Percentiles rank a stretch among this genome's conserved stretches.
Conservation (phyloP, 805 yeast species). For the Diddensiella transvaalensis region DNA sequence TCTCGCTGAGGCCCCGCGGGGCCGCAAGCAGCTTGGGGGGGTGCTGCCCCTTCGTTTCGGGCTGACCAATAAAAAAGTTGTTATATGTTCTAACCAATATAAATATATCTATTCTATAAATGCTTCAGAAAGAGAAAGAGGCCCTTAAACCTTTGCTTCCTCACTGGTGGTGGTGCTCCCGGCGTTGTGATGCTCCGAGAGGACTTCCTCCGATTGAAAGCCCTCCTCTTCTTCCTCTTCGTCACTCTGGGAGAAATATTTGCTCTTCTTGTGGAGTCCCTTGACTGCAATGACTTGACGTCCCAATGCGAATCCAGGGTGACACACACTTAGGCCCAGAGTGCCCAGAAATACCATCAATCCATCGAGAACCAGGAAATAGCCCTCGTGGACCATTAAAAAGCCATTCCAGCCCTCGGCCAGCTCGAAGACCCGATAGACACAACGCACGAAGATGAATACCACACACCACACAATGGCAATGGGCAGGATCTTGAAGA, state of each 20-base stretch:
- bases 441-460: slow-evolving; percentile 43
- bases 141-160: background rate
- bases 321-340: slow-evolving; percentile 47
- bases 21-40: no score
- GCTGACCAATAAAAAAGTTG: no score
- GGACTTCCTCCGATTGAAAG: background rate
- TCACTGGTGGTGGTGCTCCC: background rate
- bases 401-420: slow-evolving; percentile 68
- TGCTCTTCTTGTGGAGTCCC: slow-evolving; percentile 15
- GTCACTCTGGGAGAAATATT: background rate
- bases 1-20: no score
- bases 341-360: slow-evolving; percentile 54
- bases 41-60: no score
- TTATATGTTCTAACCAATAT: no score
- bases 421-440: slow-evolving; percentile 72
- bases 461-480: slow-evolving; percentile 22
- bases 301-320: slow-evolving; percentile 64
- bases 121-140: no score
- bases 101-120: no score
- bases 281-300: slow-evolving; percentile 22
- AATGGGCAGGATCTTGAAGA: slow-evolving; percentile 13
- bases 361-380: slow-evolving; percentile 58
- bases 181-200: background rate
- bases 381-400: slow-evolving; percentile 57
- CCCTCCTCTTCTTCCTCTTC: background rate